These are phyloP conservation scores for Sordaria brevicollis DNA, from an alignment of 495 filamentous ascomycete species.

Conservation along the genomic window DNA sequence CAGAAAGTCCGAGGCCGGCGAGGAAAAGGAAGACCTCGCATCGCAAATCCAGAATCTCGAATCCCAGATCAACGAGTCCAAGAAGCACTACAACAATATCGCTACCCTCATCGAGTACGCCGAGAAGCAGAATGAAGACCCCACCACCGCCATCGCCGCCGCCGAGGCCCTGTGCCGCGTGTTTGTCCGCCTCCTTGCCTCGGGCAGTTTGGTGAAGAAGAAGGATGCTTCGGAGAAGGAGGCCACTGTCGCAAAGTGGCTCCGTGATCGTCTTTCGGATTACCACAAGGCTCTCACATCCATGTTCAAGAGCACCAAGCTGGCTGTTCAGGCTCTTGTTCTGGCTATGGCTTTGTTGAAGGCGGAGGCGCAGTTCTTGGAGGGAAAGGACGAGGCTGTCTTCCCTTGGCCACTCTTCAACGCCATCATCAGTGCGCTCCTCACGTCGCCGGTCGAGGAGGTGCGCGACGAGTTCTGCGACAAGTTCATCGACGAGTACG, in stretches of 20 bases:
- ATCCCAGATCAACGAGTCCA: constrained; percentile 68
- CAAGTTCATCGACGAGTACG: constrained; percentile 66
- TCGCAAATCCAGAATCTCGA: constrained; percentile 60
- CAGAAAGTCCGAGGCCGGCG: constrained; percentile 30
- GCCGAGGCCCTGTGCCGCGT: constrained; percentile 77
- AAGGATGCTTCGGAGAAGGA: constrained; percentile 60
- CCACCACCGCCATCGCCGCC: constrained; percentile 40
- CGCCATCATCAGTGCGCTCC: constrained; percentile 48
- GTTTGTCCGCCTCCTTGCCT: constrained; percentile 73
- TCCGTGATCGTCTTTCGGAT: constrained; percentile 61
- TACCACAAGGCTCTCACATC: constrained; percentile 49
- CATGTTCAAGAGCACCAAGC: constrained; percentile 43
- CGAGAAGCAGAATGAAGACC: constrained; percentile 29
- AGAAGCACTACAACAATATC: constrained; percentile 89
- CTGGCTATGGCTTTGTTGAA: constrained; percentile 77
- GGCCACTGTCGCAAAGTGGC: constrained; percentile 62
- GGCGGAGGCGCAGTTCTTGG: constrained; percentile 55
- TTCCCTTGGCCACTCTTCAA: constrained; percentile 57
- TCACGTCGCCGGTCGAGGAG: constrained; percentile 46
- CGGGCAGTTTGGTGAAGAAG: constrained; percentile 56
- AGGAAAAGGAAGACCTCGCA: constrained; percentile 29
- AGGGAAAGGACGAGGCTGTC: constrained; percentile 46
- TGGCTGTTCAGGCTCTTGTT: constrained; percentile 52
- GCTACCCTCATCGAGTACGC: constrained; percentile 55
- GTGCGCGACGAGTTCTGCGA: constrained; percentile 60